These are phyloP conservation scores for Trichoderma endophyticum DNA, from an alignment of 2,329 filamentous ascomycete species.

Conservation along the genomic window DNA sequence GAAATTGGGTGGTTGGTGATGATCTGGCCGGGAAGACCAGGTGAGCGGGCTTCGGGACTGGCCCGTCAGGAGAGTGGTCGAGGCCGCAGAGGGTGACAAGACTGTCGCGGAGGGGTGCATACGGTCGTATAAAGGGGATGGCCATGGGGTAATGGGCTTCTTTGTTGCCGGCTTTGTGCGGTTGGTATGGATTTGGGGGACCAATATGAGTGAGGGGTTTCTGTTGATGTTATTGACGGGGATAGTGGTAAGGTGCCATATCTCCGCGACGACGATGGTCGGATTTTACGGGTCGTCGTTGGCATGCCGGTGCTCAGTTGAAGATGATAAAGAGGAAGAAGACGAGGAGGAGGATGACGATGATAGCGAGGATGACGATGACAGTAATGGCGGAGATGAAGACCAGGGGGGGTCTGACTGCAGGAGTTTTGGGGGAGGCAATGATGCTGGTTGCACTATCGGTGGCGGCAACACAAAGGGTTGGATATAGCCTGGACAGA, in stretches of 20 bases:
- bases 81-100: constrained; percentile 47
- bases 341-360: constrained; percentile 22
- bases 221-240: not conserved
- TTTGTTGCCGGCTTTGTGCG: constrained; percentile 83
- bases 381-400: not conserved
- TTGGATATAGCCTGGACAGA: not conserved
- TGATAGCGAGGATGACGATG: constrained; percentile 17
- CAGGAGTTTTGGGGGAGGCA: not conserved
- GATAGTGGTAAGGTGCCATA: constrained; percentile 45
- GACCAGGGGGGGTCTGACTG: not conserved
- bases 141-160: constrained; percentile 87
- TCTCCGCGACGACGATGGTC: constrained; percentile 53
- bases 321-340: constrained; percentile 23
- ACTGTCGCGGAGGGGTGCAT: constrained; percentile 71
- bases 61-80: constrained; percentile 61
- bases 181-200: constrained; percentile 7
- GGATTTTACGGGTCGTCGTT: constrained; percentile 43
- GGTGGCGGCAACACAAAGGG: not conserved
- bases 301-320: constrained; percentile 39
- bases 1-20: not conserved
- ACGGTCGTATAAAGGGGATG: constrained; percentile 75
- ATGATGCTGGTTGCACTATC: not conserved
- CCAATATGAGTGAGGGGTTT: not conserved
- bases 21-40: constrained; percentile 53
- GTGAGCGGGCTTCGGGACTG: constrained; percentile 73